phyloP scores from a whole-genome alignment of 1,284 basidiomycete genomes.

The Mycena citricolor region DNA sequence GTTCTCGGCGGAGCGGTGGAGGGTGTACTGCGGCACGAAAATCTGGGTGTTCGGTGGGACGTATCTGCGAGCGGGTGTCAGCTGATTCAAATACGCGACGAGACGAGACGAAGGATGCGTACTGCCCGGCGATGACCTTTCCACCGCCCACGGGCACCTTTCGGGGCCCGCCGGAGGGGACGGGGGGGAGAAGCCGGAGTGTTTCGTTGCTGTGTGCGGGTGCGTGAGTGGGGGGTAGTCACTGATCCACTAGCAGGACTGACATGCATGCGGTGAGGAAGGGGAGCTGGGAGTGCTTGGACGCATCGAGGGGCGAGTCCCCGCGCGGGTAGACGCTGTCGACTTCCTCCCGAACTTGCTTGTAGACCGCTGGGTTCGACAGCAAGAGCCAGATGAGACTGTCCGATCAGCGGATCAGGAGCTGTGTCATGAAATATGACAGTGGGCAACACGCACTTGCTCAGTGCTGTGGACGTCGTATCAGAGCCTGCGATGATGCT shows the following conservation, averaged over 20 bases:
- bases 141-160: neutral
- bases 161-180: neutral
- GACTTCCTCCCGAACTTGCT: constrained; percentile 49
- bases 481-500: constrained; percentile 48
- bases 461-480: constrained; percentile 49
- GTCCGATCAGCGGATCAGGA: neutral
- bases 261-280: constrained; percentile 56
- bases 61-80: constrained; percentile 41
- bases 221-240: constrained; percentile 4
- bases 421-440: neutral
- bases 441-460: constrained; percentile 23
- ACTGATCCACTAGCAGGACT: constrained; percentile 23
- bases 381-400: constrained; percentile 47
- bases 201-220: neutral
- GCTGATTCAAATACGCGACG: neutral
- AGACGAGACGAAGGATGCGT: neutral
- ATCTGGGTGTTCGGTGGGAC: constrained; percentile 50
- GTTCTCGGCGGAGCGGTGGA: constrained; percentile 39
- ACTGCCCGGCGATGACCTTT: constrained; percentile 3
- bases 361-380: constrained; percentile 42
- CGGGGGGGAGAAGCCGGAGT: neutral
- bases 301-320: constrained; percentile 37
- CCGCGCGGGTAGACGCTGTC: constrained; percentile 43
- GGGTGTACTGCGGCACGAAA: constrained; percentile 45
- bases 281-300: constrained; percentile 37